phyloP scores from a whole-genome alignment of 495 filamentous ascomycete species.

The Penicillium pancosmium region DNA sequence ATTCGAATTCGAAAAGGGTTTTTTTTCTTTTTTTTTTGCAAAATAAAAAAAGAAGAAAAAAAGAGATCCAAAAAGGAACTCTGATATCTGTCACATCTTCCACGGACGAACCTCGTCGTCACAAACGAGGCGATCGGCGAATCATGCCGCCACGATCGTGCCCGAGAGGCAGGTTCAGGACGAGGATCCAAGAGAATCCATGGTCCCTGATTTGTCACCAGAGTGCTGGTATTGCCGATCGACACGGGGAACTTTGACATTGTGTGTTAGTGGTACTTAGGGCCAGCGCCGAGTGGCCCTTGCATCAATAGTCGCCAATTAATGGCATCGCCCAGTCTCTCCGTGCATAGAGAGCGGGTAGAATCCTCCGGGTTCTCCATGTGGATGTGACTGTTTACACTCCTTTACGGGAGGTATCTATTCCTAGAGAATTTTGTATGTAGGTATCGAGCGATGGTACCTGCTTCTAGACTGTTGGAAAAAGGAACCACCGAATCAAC shows the following conservation, averaged over 20 bases:
- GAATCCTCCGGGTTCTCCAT: constrained; percentile 21
- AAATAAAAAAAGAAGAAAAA: neutral
- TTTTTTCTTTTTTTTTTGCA: neutral
- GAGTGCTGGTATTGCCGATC: constrained; percentile 36
- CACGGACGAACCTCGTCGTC: constrained; percentile 30
- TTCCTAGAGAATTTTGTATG: neutral
- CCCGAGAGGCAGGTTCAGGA: constrained; percentile 21
- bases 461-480: constrained; percentile 6
- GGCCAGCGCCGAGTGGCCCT: constrained; percentile 36
- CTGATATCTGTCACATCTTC: constrained; percentile 45
- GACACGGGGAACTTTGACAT: constrained; percentile 33
- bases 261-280: constrained; percentile 8
- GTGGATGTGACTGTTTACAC: constrained; percentile 24
- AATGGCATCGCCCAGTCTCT: constrained; percentile 14
- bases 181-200: constrained; percentile 31
- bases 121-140: constrained; percentile 31
- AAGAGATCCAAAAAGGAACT: constrained; percentile 8
- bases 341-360: constrained; percentile 15
- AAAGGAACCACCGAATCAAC: neutral
- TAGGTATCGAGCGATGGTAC: neutral
- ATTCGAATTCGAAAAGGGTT: neutral
- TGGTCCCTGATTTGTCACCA: constrained; percentile 46
- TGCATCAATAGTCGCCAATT: constrained; percentile 43
- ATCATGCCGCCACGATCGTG: constrained; percentile 32
- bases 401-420: neutral